These are phyloP conservation scores for Dactylellina drechsleri DNA, from an alignment of 2,329 filamentous ascomycete species.

Conservation along the genomic window DNA sequence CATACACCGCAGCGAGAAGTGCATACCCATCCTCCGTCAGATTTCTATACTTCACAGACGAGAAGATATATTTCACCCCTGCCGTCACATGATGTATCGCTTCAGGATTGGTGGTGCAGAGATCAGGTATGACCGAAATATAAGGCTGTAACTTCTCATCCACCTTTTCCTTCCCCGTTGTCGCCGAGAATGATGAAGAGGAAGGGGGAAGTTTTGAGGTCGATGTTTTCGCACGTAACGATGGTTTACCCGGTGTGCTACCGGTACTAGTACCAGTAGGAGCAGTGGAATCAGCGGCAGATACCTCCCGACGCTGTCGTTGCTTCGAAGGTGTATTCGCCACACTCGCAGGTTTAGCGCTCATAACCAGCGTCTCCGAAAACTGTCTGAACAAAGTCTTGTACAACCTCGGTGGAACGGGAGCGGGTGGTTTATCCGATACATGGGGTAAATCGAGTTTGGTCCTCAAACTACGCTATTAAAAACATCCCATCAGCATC, in stretches of 20 bases:
- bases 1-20: conserved; percentile 41
- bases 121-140: conserved; percentile 17
- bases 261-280: too few relatives aligned
- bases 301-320: not conserved
- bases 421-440: conserved; percentile 41
- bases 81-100: conserved; percentile 17
- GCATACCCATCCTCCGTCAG: conserved; percentile 31
- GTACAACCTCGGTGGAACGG: conserved; percentile 37
- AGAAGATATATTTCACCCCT: conserved; percentile 28
- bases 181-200: not conserved
- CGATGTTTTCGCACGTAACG: not conserved
- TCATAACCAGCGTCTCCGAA: conserved; percentile 35
- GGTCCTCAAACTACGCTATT: conserved; percentile 32
- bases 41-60: conserved; percentile 23
- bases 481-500: not conserved
- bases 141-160: conserved; percentile 32
- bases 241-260: not conserved
- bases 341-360: not conserved
- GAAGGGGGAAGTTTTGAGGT: not conserved
- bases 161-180: not conserved
- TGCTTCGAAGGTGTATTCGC: conserved; percentile 15
- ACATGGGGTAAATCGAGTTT: conserved; percentile 40
- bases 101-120: conserved; percentile 10
- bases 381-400: conserved; percentile 48
- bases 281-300: not conserved